phyloP scores from a whole-genome alignment of 1,139 yeast genomes.

The Protomyces arabidopsidicola region DNA sequence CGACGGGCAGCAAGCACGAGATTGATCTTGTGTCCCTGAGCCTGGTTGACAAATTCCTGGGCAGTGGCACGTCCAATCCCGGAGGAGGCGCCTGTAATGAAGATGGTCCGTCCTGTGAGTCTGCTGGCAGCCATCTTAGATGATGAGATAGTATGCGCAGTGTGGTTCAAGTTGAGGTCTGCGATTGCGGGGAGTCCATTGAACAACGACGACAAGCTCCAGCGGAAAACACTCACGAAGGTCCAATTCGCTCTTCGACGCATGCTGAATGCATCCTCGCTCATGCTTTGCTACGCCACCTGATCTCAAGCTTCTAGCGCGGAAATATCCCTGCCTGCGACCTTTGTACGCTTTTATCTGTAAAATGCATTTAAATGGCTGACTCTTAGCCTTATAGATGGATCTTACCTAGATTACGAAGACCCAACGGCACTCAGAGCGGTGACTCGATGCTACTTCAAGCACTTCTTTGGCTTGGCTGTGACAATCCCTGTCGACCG shows the following conservation, averaged over 20 bases:
- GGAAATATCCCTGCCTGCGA: background rate
- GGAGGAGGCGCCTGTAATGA: conserved; percentile 63
- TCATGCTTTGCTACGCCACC: background rate
- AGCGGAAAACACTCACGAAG: too few relatives aligned
- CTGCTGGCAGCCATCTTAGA: conserved; percentile 40
- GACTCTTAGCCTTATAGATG: background rate
- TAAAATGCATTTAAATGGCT: background rate
- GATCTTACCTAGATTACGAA: conserved; percentile 29
- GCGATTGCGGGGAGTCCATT: too few relatives aligned
- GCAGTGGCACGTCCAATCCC: conserved; percentile 57
- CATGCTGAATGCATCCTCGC: background rate
- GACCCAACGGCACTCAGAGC: conserved; percentile 33
- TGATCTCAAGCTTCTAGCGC: background rate
- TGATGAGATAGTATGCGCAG: too few relatives aligned
- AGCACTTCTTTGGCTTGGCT: conserved; percentile 30
- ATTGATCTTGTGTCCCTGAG: conserved; percentile 53
- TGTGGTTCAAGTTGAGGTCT: too few relatives aligned
- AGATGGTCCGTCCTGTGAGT: conserved; percentile 55
- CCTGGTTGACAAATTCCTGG: conserved; percentile 60
- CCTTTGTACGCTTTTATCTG: background rate
- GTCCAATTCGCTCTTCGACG: too few relatives aligned
- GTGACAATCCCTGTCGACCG: conserved; percentile 30
- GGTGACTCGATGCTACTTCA: conserved; percentile 31
- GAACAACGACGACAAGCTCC: too few relatives aligned
- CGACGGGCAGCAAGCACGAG: conserved; percentile 69